Base-by-base conservation (phyloP, 2,329 filamentous ascomycete species). In the Orbilia quercus region DNA sequence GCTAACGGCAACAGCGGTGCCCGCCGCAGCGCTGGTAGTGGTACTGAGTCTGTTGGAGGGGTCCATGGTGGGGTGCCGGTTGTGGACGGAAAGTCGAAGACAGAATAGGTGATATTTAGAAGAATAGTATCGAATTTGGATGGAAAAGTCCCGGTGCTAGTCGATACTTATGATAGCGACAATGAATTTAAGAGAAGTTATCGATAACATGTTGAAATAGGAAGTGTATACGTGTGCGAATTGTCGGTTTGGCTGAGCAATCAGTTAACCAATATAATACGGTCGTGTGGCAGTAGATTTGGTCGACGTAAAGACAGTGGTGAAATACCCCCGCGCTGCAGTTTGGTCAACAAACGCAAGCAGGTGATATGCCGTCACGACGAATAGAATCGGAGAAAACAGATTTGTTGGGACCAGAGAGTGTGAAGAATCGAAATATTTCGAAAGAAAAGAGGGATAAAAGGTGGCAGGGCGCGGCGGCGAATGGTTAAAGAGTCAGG, bases 321-420 rank as follows among this genome's bases (percentile, higher is more conserved):
- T n/a, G 9, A 34, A 11, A 5, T 45, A 25, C 38, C 40, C 45
- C 18, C 36, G n/a, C 38, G 25, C 54, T 58, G 50, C 63, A 48
- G 31, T 58, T 60, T n/a, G 60, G 55, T 62, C 54, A 45, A 53
- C 31, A 44, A 47, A 59, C 36, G 45, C 53, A 67, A 58, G 44
- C 51, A 58, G 14, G 16, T 36, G 6, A 62, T 20, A 69, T 47
- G 38, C 55, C 64, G 64, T 54, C 55, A 54, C 38, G 38, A 53
- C 60, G 69, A 60, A 73, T 73, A 73, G 50, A 51, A 72, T 59
- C 50, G 1, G 54, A 59, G 45, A 36, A 60, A 50, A 45, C 16
- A 45, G 28, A 50, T 55, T 63, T 59, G 53, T 58, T 58, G 59
- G 54, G 31, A 60, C 55, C 69, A 57, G 44, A 64, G 55, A 66